A percentile compares a stretch with the other conserved stretches of the same genome.
phyloP scores from a whole-genome alignment of 306 rosid species.

The Rosa persica region DNA sequence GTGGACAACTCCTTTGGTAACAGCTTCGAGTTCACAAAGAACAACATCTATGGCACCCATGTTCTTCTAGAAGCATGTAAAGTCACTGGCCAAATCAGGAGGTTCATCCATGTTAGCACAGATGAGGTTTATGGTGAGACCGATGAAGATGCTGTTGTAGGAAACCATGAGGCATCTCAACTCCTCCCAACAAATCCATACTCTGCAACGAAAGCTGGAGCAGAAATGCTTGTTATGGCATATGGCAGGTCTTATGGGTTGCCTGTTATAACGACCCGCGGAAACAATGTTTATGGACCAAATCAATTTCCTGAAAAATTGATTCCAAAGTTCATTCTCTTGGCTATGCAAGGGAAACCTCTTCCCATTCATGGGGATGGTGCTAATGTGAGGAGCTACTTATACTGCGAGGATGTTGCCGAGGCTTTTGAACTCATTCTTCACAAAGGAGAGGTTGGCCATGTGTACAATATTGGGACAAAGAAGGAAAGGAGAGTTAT shows the following conservation, averaged over 20 bases:
- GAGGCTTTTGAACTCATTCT: conserved; percentile 93
- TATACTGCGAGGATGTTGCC: conserved; percentile 91
- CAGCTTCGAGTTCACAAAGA: conserved; percentile 93
- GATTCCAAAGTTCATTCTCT: conserved; percentile 86
- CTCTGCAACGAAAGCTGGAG: conserved; percentile 94
- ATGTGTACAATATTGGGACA: conserved; percentile 87
- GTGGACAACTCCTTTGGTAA: conserved; percentile 91
- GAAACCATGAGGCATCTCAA: conserved; percentile 94
- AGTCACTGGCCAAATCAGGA: conserved; percentile 84
- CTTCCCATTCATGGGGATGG: conserved; percentile 97
- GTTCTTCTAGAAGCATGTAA: conserved; percentile 90
- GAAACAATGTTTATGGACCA: conserved; percentile 91
- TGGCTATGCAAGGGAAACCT: conserved; percentile 83
- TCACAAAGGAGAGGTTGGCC: conserved; percentile 94
- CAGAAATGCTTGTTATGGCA: conserved; percentile 97
- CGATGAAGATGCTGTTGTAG: conserved; percentile 87
- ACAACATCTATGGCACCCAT: conserved; percentile 90
- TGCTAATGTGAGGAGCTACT: conserved; percentile 85
- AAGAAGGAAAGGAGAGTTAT: conserved; percentile 86
- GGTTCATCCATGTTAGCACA: conserved; percentile 94
- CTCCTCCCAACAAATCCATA: conserved; percentile 90
- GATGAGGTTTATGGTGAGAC: conserved; percentile 97
- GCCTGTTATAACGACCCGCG: conserved; percentile 89
- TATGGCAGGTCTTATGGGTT: conserved; percentile 86
- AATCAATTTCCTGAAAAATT: conserved; percentile 89